These are phyloP conservation scores for Dictyostelium capitatum DNA, from an alignment of 78 protist genomes.

Conservation along the genomic window DNA sequence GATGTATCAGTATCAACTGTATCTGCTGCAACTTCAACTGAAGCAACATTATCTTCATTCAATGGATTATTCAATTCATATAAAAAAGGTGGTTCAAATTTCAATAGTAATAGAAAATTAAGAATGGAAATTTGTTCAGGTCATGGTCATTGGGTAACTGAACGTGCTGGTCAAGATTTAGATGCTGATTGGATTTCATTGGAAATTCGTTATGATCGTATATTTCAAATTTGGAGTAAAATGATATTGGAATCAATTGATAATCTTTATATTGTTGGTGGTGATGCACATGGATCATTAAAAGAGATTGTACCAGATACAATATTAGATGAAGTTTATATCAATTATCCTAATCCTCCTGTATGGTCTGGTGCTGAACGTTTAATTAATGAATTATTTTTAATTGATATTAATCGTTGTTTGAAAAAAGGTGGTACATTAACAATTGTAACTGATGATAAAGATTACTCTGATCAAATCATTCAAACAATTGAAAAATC, in stretches of 20 bases:
- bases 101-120: background rate
- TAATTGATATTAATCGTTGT: constrained; percentile 63
- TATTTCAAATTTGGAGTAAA: constrained; percentile 84
- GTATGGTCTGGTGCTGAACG: constrained; percentile 85
- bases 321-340: constrained; percentile 65
- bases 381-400: constrained; percentile 60
- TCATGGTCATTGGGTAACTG: constrained; percentile 87
- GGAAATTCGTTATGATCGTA: constrained; percentile 86
- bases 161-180: constrained; percentile 73
- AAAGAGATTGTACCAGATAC: constrained; percentile 24
- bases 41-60: background rate
- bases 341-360: constrained; percentile 89
- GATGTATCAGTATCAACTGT: background rate
- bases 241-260: constrained; percentile 60
- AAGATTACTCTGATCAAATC: constrained; percentile 52
- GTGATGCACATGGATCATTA: constrained; percentile 76
- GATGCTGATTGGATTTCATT: constrained; percentile 82
- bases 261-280: constrained; percentile 73
- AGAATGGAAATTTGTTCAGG: constrained; percentile 86
- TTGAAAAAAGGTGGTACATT: constrained; percentile 77
- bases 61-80: constrained; percentile 5
- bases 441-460: constrained; percentile 85
- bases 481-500: constrained; percentile 19
- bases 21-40: background rate
- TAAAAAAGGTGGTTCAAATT: background rate